Conservation (phyloP, 495 filamentous ascomycete species). For the Cudoniella acicularis region DNA sequence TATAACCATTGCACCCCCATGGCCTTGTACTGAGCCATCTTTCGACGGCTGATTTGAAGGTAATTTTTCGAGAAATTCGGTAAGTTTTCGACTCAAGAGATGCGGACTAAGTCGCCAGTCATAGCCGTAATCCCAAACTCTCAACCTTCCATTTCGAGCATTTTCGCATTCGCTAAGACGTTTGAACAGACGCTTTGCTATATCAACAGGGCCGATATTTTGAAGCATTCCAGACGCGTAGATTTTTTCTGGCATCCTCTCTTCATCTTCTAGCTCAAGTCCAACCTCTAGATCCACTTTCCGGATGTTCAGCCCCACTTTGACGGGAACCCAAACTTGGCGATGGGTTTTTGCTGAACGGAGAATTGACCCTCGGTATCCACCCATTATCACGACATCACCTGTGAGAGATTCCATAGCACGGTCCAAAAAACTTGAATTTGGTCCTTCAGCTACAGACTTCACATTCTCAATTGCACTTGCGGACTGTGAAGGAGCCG, state of each 20-base stretch:
- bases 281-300: slow-evolving; percentile 92
- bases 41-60: slow-evolving; percentile 62
- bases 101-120: slow-evolving; percentile 91
- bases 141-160: slow-evolving; percentile 61
- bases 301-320: slow-evolving; percentile 86
- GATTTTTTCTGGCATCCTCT: slow-evolving; percentile 75
- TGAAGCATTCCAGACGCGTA: slow-evolving; percentile 82
- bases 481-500: slow-evolving; percentile 9
- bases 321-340: slow-evolving; percentile 90
- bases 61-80: slow-evolving; percentile 67
- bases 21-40: slow-evolving; percentile 34
- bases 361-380: slow-evolving; percentile 85
- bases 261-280: slow-evolving; percentile 77
- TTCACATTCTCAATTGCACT: background rate
- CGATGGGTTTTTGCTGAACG: slow-evolving; percentile 81
- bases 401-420: slow-evolving; percentile 70
- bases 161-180: slow-evolving; percentile 71
- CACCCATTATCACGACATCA: slow-evolving; percentile 85
- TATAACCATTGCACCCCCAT: slow-evolving; percentile 73
- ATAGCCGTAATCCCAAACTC: slow-evolving; percentile 89
- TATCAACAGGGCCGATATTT: slow-evolving; percentile 89
- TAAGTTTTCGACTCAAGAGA: slow-evolving; percentile 64
- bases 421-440: slow-evolving; percentile 44
- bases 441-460: slow-evolving; percentile 1
- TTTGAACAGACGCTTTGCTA: slow-evolving; percentile 77